phyloP scores from a whole-genome alignment of 192 early-diverging fungal species.

The Lobulomyces angularis region DNA sequence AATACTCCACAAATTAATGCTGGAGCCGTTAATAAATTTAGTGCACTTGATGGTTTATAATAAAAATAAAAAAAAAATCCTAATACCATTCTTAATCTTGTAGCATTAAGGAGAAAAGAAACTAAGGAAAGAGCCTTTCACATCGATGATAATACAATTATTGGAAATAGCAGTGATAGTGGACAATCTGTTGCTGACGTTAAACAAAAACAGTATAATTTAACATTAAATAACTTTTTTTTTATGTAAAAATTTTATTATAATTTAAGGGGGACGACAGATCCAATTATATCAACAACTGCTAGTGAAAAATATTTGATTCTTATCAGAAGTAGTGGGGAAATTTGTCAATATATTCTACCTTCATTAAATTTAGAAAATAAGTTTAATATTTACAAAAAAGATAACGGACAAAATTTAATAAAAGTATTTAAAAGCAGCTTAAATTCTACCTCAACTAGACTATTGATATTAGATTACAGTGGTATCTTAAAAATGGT shows the following conservation, averaged over 20 bases:
- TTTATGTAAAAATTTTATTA: slow-evolving; percentile 2
- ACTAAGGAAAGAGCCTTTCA: slow-evolving; percentile 32
- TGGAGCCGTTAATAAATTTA: too few relatives aligned
- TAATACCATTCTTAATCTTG: slow-evolving; percentile 5
- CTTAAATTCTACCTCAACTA: slow-evolving; percentile 29
- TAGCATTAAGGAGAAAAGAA: slow-evolving; percentile 26
- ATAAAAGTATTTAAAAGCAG: slow-evolving; percentile 20
- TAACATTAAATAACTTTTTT: not conserved
- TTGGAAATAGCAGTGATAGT: slow-evolving; percentile 10
- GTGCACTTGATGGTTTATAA: slow-evolving; percentile 18
- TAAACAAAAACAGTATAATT: slow-evolving; percentile 6
- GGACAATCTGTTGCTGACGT: slow-evolving; percentile 3
- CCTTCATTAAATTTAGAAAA: slow-evolving; percentile 35
- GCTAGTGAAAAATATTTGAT: slow-evolving; percentile 25
- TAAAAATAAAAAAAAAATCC: slow-evolving; percentile 5
- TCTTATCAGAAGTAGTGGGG: slow-evolving; percentile 33
- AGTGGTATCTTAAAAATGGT: slow-evolving; percentile 38
- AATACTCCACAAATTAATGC: too few relatives aligned
- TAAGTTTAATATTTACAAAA: slow-evolving; percentile 27
- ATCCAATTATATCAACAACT: slow-evolving; percentile 31
- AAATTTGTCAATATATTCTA: slow-evolving; percentile 28
- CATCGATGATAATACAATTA: slow-evolving; percentile 30
- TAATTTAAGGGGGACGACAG: slow-evolving; percentile 10
- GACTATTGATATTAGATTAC: slow-evolving; percentile 31
- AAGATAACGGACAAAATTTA: too few relatives aligned